phyloP scores from a whole-genome alignment of 1,284 basidiomycete genomes.

The Ceratobasidium papillatum region DNA sequence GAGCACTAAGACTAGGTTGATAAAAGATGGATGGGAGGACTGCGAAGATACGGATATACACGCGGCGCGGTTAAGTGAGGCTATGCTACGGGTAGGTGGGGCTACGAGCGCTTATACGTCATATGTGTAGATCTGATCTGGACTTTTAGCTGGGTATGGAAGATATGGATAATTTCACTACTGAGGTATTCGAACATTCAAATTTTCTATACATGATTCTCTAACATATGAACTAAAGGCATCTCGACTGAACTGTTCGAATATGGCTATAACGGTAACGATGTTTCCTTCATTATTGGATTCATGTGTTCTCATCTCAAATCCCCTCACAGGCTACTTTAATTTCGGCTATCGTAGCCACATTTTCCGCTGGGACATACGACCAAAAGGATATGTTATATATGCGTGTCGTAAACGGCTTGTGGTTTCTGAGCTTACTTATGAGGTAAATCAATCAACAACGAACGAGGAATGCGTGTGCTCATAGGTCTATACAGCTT shows the following conservation, averaged over 20 bases:
- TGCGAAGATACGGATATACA: not conserved
- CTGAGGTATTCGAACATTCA: not conserved
- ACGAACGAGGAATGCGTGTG: not conserved
- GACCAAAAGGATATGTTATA: not conserved
- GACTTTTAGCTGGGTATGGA: not conserved
- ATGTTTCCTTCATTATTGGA: not conserved
- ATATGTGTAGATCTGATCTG: not conserved
- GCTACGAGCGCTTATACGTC: not conserved
- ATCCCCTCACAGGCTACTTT: not conserved
- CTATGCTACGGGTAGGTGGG: not conserved
- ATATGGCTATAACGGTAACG: conserved; percentile 1
- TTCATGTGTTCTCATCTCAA: not conserved
- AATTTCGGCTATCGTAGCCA: not conserved
- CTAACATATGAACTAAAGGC: not conserved
- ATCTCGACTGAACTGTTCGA: conserved; percentile 17
- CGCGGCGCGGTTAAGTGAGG: not conserved
- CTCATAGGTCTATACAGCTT: not conserved
- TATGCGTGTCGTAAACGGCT: conserved; percentile 18
- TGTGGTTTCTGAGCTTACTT: conserved; percentile 7
- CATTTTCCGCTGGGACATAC: not conserved
- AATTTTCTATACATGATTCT: not conserved
- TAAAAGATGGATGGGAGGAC: conserved; percentile 2
- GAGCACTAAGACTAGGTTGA: not conserved
- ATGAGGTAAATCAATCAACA: not conserved
- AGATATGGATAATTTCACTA: not conserved